Conservation (phyloP, 805 yeast species). For the Candida boidinii region DNA sequence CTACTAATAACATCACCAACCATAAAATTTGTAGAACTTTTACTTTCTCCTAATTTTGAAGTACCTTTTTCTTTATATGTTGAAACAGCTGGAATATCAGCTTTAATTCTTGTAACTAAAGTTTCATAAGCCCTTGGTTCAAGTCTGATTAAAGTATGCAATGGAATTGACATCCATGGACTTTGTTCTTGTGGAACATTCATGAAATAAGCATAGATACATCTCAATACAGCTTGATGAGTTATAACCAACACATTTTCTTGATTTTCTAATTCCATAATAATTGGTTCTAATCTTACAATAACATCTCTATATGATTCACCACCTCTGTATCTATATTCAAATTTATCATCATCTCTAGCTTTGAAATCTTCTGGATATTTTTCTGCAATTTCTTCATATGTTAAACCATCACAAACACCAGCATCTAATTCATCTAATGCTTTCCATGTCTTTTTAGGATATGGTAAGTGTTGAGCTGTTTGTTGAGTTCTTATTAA, state of each 20-base stretch:
- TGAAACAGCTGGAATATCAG: conserved; percentile 95
- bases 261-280: conserved; percentile 96
- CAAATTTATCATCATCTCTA: conserved; percentile 92
- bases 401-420: conserved; percentile 94
- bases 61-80: conserved; percentile 96
- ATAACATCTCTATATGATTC: conserved; percentile 96
- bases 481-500: conserved; percentile 89
- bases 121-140: conserved; percentile 96
- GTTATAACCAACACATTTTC: conserved; percentile 93
- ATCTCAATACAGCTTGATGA: conserved; percentile 94
- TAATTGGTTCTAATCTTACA: conserved; percentile 89
- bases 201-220: conserved; percentile 97
- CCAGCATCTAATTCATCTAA: conserved; percentile 96
- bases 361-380: conserved; percentile 95
- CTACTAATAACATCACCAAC: conserved; percentile 42
- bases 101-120: conserved; percentile 80
- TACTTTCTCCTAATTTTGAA: conserved; percentile 47
- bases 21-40: conserved; percentile 27
- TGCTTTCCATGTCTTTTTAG: conserved; percentile 91
- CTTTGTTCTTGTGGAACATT: conserved; percentile 95
- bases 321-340: conserved; percentile 94
- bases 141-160: conserved; percentile 86
- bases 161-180: conserved; percentile 98
- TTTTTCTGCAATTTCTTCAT: conserved; percentile 76
- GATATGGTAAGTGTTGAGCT: conserved; percentile 71